Percentiles rank a stretch among this genome's conserved stretches.
These are phyloP conservation scores for Pezicula radicicola DNA, from an alignment of 2,329 filamentous ascomycete genomes.

Conservation along the genomic window DNA sequence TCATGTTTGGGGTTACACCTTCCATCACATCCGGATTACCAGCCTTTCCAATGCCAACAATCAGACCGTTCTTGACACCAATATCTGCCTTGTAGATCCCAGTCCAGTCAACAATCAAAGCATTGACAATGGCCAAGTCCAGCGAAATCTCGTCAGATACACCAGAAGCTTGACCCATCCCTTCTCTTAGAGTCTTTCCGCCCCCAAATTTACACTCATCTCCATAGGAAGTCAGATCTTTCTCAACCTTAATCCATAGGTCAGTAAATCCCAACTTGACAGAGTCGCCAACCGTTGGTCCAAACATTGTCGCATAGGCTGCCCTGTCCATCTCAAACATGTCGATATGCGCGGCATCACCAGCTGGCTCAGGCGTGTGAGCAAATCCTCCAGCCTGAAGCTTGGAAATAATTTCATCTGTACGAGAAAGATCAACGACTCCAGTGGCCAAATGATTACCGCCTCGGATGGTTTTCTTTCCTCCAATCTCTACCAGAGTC, in stretches of 20 bases:
- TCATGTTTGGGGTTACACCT: constrained; percentile 72
- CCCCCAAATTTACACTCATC: constrained; percentile 96
- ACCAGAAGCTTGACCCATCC: constrained; percentile 90
- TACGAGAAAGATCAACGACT: constrained; percentile 59
- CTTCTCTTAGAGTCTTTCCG: constrained; percentile 89
- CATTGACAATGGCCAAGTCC: constrained; percentile 86
- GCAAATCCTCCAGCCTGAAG: constrained; percentile 74
- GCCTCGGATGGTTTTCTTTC: constrained; percentile 74
- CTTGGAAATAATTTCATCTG: constrained; percentile 62
- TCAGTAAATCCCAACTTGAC: constrained; percentile 80
- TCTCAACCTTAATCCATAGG: constrained; percentile 87
- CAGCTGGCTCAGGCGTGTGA: constrained; percentile 65
- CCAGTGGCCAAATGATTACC: constrained; percentile 81
- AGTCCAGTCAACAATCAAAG: constrained; percentile 83
- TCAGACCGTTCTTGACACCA: constrained; percentile 82
- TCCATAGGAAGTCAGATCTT: constrained; percentile 78
- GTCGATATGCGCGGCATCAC: constrained; percentile 50
- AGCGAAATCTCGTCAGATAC: constrained; percentile 68
- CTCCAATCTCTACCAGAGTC: constrained; percentile 83
- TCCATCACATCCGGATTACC: constrained; percentile 98
- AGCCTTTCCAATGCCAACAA: constrained; percentile 88
- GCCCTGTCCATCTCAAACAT: constrained; percentile 70
- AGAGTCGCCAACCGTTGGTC: constrained; percentile 84
- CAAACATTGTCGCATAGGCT: constrained; percentile 86
- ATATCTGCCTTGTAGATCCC: constrained; percentile 98